Evolutionary conservation across 495 filamentous ascomycete species (phyloP), one percentile per base, ranked within the genome.

Genomic region (Penicillium canescens): DNA sequence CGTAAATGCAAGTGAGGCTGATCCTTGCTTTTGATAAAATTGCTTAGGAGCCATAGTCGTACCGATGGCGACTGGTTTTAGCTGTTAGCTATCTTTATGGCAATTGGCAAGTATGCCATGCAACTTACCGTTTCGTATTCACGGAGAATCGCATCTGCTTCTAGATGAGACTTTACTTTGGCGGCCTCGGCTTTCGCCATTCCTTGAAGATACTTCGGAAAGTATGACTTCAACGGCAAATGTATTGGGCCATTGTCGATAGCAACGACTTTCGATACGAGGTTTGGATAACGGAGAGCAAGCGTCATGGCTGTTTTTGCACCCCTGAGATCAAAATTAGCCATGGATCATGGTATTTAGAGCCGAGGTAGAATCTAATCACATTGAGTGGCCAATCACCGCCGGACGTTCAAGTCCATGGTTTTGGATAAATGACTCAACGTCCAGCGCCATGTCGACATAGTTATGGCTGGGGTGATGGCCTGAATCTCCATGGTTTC

Each of bases 241-340:
- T 91, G 85, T 11, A 90, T 72, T 7, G 91, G 91, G 13, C 89
- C 87, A 65, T 96, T 96, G 72, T 96, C 91, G 4, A 95, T 87
- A 3, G 88, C 72, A 20, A 96, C 76, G 36, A 96, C 62, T 65
- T 81, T 76, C 7, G 67, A 67, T 35, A 92, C 69, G 1, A 86
- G 71, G 7, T 78, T 60, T 0, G 87, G 86, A 3, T 77, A 68
- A 24, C 78, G 69, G 14, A 96, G 79, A 26, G 88, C 85, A 34
- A 95, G 75, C 0, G 86, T 78, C 88, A 95, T 90, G 48, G 88
- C 90, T 5, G 87, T 84, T 74, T 96, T 96, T 16, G 91, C 91
- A 49, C 91, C 91, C 86, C 86, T 88, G 42, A 1, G 90, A 69
- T 91, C 87, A 0, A 88, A 87, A 0, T 38, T 26, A 38, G 35